Percentiles rank a stretch among this genome's conserved stretches.
Evolutionary conservation across 148 eudicot genomes (phyloP).

Genomic region (Salicornia ramosissima): DNA sequence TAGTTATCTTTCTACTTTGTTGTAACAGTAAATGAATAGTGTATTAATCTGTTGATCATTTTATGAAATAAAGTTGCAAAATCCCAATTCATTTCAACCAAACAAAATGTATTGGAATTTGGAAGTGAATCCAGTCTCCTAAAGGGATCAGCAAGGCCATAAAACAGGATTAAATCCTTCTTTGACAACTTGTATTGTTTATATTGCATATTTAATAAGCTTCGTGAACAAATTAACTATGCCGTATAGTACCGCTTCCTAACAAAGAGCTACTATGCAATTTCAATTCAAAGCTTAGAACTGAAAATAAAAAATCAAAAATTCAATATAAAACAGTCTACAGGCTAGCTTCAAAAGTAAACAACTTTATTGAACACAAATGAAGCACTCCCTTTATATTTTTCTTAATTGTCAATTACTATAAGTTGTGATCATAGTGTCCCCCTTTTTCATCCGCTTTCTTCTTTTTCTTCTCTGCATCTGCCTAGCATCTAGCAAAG

Average conservation of each 20-base stretch:
- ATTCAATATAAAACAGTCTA: too few species aligned
- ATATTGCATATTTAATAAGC: too few species aligned
- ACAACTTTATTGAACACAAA: too few species aligned
- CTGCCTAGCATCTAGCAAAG: not conserved
- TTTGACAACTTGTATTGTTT: not conserved
- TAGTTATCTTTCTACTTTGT: not conserved
- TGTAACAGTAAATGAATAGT: not conserved
- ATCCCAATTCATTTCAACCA: not conserved
- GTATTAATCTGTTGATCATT: not conserved
- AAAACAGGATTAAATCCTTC: not conserved
- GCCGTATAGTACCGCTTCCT: too few species aligned
- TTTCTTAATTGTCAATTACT: too few species aligned
- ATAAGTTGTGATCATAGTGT: not conserved
- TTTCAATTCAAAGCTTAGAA: too few species aligned
- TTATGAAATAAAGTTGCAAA: not conserved
- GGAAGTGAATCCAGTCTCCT: not conserved
- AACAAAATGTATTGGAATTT: not conserved
- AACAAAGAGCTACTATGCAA: too few species aligned
- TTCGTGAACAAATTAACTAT: too few species aligned
- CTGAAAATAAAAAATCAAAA: too few species aligned
- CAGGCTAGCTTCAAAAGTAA: too few species aligned
- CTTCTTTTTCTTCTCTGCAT: not conserved
- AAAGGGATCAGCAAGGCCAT: not conserved
- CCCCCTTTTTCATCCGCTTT: not conserved
- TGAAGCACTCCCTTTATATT: too few species aligned